Evolutionary conservation across 306 rosid species (phyloP).

Genomic region (Vicia villosa): DNA sequence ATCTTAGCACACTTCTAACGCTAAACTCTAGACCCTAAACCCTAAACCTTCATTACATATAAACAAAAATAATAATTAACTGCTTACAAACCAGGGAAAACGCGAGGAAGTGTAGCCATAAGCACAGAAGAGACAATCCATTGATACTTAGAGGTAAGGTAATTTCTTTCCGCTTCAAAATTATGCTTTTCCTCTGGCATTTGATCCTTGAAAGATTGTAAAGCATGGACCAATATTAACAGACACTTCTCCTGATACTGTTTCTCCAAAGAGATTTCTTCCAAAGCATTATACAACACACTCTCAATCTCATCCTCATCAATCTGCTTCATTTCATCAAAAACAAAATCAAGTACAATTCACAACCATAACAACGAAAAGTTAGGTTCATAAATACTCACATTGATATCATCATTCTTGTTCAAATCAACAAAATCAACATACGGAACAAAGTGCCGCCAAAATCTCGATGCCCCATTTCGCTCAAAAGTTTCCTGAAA

Average conservation of each 20-base stretch:
- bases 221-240: constrained; percentile 67
- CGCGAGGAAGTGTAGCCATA: constrained; percentile 80
- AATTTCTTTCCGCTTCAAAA: constrained; percentile 48
- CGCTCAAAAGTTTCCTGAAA: constrained; percentile 71
- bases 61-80: constrained; percentile 22
- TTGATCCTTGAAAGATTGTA: constrained; percentile 63
- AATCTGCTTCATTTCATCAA: constrained; percentile 42
- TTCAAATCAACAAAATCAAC: constrained; percentile 38
- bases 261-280: constrained; percentile 77
- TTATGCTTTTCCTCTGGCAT: constrained; percentile 48
- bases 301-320: constrained; percentile 64
- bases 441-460: constrained; percentile 75
- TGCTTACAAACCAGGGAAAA: constrained; percentile 69
- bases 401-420: constrained; percentile 45
- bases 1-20: no score
- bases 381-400: constrained; percentile 39
- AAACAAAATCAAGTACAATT: background rate
- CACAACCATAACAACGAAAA: background rate
- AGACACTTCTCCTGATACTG: constrained; percentile 82
- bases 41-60: background rate
- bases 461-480: constrained; percentile 75
- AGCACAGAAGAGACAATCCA: constrained; percentile 76
- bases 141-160: constrained; percentile 71
- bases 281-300: constrained; percentile 69
- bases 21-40: no score